These are phyloP conservation scores for Cryoendolithus antarcticus DNA, from an alignment of 2,329 filamentous ascomycete genomes.

Conservation along the genomic window DNA sequence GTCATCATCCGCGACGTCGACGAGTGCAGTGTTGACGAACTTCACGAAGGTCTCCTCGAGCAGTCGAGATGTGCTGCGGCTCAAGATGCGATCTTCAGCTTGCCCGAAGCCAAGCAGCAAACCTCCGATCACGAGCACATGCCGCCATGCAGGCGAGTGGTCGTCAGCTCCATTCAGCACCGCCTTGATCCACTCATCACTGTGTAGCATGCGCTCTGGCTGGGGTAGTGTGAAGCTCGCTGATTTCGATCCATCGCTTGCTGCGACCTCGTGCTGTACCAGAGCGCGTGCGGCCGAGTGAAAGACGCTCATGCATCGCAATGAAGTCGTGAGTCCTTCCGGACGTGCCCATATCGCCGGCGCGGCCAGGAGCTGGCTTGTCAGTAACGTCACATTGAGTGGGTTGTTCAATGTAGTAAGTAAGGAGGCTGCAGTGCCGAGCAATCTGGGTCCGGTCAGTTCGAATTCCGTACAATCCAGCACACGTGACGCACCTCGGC, in stretches of 20 bases:
- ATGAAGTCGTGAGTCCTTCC: conserved; percentile 49
- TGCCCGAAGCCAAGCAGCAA: conserved; percentile 65
- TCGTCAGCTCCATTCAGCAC: conserved; percentile 49
- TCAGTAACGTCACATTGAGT: conserved; percentile 60
- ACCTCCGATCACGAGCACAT: conserved; percentile 68
- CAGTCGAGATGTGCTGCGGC: conserved; percentile 39
- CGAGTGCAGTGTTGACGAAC: conserved; percentile 63
- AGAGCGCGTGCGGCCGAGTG: conserved; percentile 52
- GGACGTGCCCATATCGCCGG: conserved; percentile 58
- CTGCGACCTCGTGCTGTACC: conserved; percentile 34
- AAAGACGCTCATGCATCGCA: conserved; percentile 58
- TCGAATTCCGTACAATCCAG: too few relatives aligned
- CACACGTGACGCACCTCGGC: conserved; percentile 33
- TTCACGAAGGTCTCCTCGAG: conserved; percentile 62
- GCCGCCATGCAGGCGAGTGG: conserved; percentile 61
- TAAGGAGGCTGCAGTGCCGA: conserved; percentile 55
- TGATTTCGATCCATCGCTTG: conserved; percentile 16
- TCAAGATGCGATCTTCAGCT: conserved; percentile 51
- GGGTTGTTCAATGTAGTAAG: conserved; percentile 61
- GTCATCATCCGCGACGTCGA: conserved; percentile 40
- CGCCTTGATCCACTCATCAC: conserved; percentile 47
- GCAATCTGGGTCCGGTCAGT: conserved; percentile 28
- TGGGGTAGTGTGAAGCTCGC: conserved; percentile 16
- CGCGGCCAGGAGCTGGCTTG: conserved; percentile 58
- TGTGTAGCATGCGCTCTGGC: conserved; percentile 21